phyloP scores from a whole-genome alignment of 768 basidiomycete genomes.

The Suillus paluster region DNA sequence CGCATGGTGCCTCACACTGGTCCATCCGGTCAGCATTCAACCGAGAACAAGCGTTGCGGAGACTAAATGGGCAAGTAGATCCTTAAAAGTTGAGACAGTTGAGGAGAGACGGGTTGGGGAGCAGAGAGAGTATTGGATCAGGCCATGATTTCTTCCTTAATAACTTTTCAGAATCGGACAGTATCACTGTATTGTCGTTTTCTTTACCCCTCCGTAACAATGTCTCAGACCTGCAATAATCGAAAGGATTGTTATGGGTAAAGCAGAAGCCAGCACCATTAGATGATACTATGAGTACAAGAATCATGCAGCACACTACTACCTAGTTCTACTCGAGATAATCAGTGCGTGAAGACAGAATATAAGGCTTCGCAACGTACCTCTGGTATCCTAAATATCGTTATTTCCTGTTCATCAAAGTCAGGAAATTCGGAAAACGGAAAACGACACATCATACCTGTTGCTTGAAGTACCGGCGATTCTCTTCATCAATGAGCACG shows the following conservation, averaged over 20 bases:
- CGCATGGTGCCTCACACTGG: conserved; percentile 31
- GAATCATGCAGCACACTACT: background rate
- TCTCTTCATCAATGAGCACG: conserved; percentile 97
- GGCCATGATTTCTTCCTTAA: background rate
- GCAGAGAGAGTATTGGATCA: conserved; percentile 3
- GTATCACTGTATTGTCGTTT: background rate
- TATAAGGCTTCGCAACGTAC: conserved; percentile 41
- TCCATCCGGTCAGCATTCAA: background rate
- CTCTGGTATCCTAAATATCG: conserved; percentile 89
- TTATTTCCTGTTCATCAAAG: conserved; percentile 65
- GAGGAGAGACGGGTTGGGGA: conserved; percentile 25
- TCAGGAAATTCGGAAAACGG: background rate
- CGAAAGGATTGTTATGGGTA: background rate
- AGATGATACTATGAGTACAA: background rate
- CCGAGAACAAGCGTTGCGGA: background rate
- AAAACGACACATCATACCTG: conserved; percentile 54
- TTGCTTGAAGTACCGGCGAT: conserved; percentile 96
- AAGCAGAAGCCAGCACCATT: background rate
- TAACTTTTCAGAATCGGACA: background rate
- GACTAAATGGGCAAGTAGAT: background rate
- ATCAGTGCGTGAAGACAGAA: conserved; percentile 10
- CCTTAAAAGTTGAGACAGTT: conserved; percentile 2
- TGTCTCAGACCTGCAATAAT: background rate
- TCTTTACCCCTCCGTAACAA: background rate
- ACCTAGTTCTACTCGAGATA: conserved; percentile 38